These are phyloP conservation scores for Medicago lupulina DNA, from an alignment of 306 rosid genomes.

Conservation along the genomic window DNA sequence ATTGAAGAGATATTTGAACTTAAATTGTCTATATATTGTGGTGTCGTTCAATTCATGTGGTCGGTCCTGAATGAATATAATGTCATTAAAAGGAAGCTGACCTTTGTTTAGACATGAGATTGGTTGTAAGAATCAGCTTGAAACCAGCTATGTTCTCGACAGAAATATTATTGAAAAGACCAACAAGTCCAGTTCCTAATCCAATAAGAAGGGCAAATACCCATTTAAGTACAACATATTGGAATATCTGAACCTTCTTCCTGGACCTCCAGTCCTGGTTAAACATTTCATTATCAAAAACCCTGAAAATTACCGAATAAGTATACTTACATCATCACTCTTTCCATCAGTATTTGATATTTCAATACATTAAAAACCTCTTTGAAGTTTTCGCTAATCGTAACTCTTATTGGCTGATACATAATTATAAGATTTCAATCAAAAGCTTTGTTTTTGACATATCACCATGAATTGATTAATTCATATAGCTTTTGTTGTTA, in stretches of 20 bases:
- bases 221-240: constrained; percentile 86
- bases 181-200: constrained; percentile 79
- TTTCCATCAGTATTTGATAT: no score
- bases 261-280: constrained; percentile 92
- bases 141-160: constrained; percentile 90
- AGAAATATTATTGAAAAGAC: constrained; percentile 74
- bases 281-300: constrained; percentile 78
- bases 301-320: constrained; percentile 62
- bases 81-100: constrained; percentile 43
- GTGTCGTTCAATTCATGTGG: no score
- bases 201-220: constrained; percentile 85
- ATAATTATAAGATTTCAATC: no score
- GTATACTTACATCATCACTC: constrained; percentile 10
- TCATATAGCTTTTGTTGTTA: no score
- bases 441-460: no score
- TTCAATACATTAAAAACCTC: no score
- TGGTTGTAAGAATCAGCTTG: constrained; percentile 65
- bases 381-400: no score
- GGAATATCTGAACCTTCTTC: constrained; percentile 65
- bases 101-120: constrained; percentile 68
- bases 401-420: no score
- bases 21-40: neutral
- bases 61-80: neutral
- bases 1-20: neutral
- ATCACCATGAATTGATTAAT: no score